Evolutionary conservation across 2,329 filamentous ascomycete genomes (phyloP), one percentile per base, ranked within the genome.

Genomic region (Zelopaecilomyces penicillatus): DNA sequence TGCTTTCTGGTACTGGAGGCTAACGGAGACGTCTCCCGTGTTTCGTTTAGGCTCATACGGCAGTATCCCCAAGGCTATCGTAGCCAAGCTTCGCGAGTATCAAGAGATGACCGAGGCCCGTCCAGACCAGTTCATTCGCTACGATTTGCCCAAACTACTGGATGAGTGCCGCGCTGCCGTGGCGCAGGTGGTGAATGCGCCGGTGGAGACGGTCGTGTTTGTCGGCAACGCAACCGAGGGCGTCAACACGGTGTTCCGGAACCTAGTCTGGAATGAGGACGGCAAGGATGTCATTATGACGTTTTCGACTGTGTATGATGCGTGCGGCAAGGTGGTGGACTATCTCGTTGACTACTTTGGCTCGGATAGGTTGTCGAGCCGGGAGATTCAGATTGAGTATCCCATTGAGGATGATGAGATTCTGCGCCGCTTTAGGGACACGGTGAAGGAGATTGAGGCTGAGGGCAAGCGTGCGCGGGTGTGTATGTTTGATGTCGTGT

Each of bases 291-390:
- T 84, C 50, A 85, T 94, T 50, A 56, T 95, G 37, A 83, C 82
- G 63, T 94, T 95, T 59, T 76, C 75, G 33, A 88, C 85, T 35
- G 76, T 89, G 42, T 95, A 95, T 60, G 82, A 81, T 45, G 82
- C 80, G 1, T 89, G 87, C 58, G 83, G 82, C 45, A 88, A 87
- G 57, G 81, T 81, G 0, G 39, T 44, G 34, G 44, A 49, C 8
- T 49, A 37, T 4, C 10, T 48, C 5, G 36, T 39, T 37, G 46
- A 48, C 12, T 48, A 46, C 58, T 80, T 76, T 2, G 78, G 72
- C 2, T 68, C 52, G 1, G 67, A 65, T 2, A 58, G 56, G 1
- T 65, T 45, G 4, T 80, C 8, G 57, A 64, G 2, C 60, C 66
- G 70, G 0, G 74, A 76, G 52, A 78, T 96, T 36, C 54, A 67